phyloP scores from a whole-genome alignment of 2,329 filamentous ascomycete species.

The Thelonectria rubi region DNA sequence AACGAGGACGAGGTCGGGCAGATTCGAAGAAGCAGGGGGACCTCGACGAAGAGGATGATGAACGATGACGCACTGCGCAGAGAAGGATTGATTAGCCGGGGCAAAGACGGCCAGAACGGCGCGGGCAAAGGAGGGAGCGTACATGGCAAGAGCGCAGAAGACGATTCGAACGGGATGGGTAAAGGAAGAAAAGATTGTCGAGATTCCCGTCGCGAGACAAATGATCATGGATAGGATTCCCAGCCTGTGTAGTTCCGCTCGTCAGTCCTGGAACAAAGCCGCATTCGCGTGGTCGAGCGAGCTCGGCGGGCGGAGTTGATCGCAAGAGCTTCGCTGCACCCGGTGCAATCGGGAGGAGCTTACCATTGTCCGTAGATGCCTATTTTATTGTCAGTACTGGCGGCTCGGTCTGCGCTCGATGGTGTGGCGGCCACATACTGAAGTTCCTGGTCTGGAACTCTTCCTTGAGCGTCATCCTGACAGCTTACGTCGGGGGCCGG shows the following conservation, averaged over 20 bases:
- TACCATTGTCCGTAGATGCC: slow-evolving; percentile 83
- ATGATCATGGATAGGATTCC: slow-evolving; percentile 76
- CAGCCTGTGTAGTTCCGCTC: slow-evolving; percentile 57
- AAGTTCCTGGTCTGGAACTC: slow-evolving; percentile 79
- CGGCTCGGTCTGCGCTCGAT: slow-evolving; percentile 1
- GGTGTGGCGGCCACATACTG: slow-evolving; percentile 61
- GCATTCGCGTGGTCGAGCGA: slow-evolving; percentile 11
- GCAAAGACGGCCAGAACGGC: slow-evolving; percentile 41
- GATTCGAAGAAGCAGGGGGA: slow-evolving; percentile 94
- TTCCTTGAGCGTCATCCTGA: slow-evolving; percentile 75
- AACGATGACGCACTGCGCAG: slow-evolving; percentile 72
- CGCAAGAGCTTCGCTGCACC: slow-evolving; percentile 14
- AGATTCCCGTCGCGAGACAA: slow-evolving; percentile 74
- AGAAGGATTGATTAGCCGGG: slow-evolving; percentile 10
- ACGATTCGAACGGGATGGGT: slow-evolving; percentile 55
- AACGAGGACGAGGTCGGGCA: slow-evolving; percentile 93
- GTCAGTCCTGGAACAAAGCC: slow-evolving; percentile 24
- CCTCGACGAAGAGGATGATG: slow-evolving; percentile 84
- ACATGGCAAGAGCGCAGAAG: slow-evolving; percentile 64
- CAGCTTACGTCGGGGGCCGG: slow-evolving; percentile 39
- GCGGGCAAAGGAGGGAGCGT: slow-evolving; percentile 43
- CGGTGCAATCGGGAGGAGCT: slow-evolving; percentile 45
- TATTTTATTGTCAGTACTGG: slow-evolving; percentile 52
- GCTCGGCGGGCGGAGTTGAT: slow-evolving; percentile 25
- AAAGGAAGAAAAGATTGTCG: slow-evolving; percentile 68